Percentiles rank a stretch among this genome's conserved stretches.
Conservation (phyloP, 805 yeast species). For the Starmerella cellae region DNA sequence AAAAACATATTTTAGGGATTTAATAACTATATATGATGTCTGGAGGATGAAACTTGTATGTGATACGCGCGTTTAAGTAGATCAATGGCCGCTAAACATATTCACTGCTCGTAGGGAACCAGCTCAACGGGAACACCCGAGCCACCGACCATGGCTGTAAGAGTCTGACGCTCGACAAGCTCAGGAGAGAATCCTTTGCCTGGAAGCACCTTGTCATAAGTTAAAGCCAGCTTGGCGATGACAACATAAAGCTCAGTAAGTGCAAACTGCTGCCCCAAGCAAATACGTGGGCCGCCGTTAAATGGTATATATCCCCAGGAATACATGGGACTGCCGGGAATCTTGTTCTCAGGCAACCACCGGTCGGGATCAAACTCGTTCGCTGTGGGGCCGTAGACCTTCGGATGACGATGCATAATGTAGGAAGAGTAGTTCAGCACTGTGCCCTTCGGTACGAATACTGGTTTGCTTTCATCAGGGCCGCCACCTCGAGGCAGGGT, state of each 20-base stretch:
- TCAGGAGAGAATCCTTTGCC: constrained; percentile 7
- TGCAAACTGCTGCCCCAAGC: constrained; percentile 41
- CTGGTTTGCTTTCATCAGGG: constrained; percentile 27
- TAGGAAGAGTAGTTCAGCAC: constrained; percentile 29
- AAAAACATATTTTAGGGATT: too few species aligned
- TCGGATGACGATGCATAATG: constrained; percentile 31
- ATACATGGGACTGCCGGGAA: constrained; percentile 22
- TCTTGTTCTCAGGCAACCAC: constrained; percentile 27
- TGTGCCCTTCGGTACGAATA: constrained; percentile 32
- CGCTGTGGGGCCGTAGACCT: constrained; percentile 33
- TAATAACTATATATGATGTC: too few species aligned
- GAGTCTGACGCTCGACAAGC: constrained; percentile 2
- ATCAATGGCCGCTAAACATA: too few species aligned
- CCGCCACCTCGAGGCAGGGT: constrained; percentile 43
- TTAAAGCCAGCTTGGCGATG: constrained; percentile 30
- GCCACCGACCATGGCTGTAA: constrained; percentile 11
- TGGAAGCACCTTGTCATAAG: constrained; percentile 17
- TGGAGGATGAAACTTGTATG: too few species aligned
- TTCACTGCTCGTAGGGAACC: background rate
- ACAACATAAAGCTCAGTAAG: constrained; percentile 36
- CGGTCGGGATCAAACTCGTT: constrained; percentile 35
- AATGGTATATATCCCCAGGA: constrained; percentile 38
- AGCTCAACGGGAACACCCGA: constrained; percentile 9
- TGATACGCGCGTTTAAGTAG: too few species aligned
- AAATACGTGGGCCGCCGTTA: constrained; percentile 40